Evolutionary conservation across 257 asterid species (phyloP).

Genomic region (Lithospermum erythrorhizon): DNA sequence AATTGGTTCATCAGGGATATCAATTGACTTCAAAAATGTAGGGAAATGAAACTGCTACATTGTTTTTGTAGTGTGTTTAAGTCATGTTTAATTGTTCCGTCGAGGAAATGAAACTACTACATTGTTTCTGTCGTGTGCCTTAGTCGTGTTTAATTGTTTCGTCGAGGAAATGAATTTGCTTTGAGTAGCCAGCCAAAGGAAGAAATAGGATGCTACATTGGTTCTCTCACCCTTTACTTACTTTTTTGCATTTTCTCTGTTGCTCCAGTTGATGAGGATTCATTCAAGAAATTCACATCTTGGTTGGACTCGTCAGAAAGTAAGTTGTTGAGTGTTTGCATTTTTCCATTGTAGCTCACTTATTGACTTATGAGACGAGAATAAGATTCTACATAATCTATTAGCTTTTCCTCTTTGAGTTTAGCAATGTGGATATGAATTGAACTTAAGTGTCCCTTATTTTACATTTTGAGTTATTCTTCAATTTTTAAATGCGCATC

Average conservation of each 20-base stretch:
- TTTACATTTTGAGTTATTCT: not conserved
- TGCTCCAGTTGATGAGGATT: conserved; percentile 53
- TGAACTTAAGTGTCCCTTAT: too few relatives aligned
- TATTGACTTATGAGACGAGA: too few relatives aligned
- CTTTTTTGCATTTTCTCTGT: conserved; percentile 5
- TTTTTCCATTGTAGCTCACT: not conserved
- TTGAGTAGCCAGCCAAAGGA: not conserved
- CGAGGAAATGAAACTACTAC: too few relatives aligned
- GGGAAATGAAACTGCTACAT: too few relatives aligned
- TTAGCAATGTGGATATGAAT: too few relatives aligned
- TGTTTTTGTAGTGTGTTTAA: too few relatives aligned
- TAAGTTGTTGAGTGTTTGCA: conserved; percentile 17
- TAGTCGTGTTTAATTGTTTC: not conserved
- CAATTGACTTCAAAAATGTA: not conserved
- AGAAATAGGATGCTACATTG: not conserved
- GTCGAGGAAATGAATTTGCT: not conserved
- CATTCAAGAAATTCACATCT: conserved; percentile 64
- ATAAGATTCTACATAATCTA: too few relatives aligned
- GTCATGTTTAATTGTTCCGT: not conserved
- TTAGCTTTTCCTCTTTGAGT: too few relatives aligned
- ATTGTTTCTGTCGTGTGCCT: too few relatives aligned
- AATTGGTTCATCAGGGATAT: not conserved
- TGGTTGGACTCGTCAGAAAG: conserved; percentile 97
- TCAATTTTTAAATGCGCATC: too few relatives aligned
- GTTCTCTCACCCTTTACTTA: not conserved